Evolutionary conservation across 176 grass and related monocot species (phyloP), one percentile per base, ranked within the genome.

Genomic region (Chrysopogon serrulatus): DNA sequence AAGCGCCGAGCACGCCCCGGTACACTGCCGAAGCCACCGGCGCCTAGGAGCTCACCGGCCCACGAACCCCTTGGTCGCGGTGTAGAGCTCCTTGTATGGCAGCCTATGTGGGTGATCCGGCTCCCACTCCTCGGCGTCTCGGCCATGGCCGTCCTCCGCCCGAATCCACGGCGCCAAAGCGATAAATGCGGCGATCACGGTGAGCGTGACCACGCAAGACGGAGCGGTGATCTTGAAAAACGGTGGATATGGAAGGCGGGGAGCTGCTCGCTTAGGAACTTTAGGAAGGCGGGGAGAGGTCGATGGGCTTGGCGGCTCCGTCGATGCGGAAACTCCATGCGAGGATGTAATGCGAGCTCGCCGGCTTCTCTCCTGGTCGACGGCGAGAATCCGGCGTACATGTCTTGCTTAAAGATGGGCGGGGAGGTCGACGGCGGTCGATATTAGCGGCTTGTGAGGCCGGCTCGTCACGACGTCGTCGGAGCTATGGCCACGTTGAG

Each of bases 341-440:
- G n/a, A n/a, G n/a, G n/a, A n/a, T n/a, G n/a, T n/a, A 45, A 15
- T 45, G 43, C 4, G 43, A 45, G 43, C 43, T 45, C 43, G 14
- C 43, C 43, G 16, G 2, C 17, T 59, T 49, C 23, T n/a, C n/a
- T n/a, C 84, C 79, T n/a, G 1, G 84, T 88, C 36, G 85, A 11
- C 40, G 80, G 12, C 18, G 89, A 87, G 74, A 87, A 91, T 19
- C 85, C 89, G 45, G 85, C 85, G 43, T 77, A 86, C 90, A 83
- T 88, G 18, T 83, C 39, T 32, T 83, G 51, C 56, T 88, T 62
- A 14, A 92, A 83, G 31, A 86, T 83, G 3, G 79, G 73, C 63
- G 24, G 75, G n/a, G 47, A 88, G 90, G 65, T 92, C 90, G 3
- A 89, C 21, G 28, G 6, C n/a, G 2, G 19, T 1, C 13, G 90